Evolutionary conservation across 176 grass and related monocot species (phyloP).

Genomic region (Musa beccarii): DNA sequence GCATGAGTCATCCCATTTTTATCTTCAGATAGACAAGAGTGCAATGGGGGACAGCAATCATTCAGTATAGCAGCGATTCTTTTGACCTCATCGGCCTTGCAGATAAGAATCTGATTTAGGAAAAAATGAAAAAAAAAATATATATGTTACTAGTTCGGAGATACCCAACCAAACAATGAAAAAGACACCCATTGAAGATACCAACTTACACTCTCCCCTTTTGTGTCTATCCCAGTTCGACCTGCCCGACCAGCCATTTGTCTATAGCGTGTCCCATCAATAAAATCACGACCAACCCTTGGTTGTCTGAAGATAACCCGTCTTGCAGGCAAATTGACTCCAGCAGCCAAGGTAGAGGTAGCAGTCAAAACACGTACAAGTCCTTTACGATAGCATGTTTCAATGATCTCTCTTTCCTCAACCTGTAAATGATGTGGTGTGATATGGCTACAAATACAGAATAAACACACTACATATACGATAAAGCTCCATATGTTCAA

Average conservation of each 20-base stretch:
- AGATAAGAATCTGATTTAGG: conserved; percentile 84
- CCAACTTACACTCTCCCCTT: conserved; percentile 94
- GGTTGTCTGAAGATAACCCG: conserved; percentile 96
- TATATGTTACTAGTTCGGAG: not conserved
- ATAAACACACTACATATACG: not conserved
- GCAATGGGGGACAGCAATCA: conserved; percentile 59
- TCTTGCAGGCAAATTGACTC: conserved; percentile 95
- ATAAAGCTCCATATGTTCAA: not conserved
- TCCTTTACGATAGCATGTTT: conserved; percentile 92
- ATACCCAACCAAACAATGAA: not conserved
- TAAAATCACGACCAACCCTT: conserved; percentile 80
- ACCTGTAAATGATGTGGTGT: conserved; percentile 37
- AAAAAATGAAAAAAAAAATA: not conserved
- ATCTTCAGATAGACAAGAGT: conserved; percentile 91
- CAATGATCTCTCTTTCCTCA: conserved; percentile 92
- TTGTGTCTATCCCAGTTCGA: conserved; percentile 96
- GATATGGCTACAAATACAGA: not conserved
- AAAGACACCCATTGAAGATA: not conserved
- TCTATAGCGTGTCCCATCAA: conserved; percentile 94
- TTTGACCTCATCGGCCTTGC: conserved; percentile 77
- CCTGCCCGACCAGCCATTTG: conserved; percentile 97
- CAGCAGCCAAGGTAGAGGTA: conserved; percentile 92
- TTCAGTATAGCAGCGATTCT: conserved; percentile 64
- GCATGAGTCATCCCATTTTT: conserved; percentile 99
- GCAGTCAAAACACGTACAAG: conserved; percentile 87